Percentiles rank a stretch among this genome's conserved stretches.
These are phyloP conservation scores for Gossypium sturtianum DNA, from an alignment of 345 rosid genomes.

Conservation along the genomic window DNA sequence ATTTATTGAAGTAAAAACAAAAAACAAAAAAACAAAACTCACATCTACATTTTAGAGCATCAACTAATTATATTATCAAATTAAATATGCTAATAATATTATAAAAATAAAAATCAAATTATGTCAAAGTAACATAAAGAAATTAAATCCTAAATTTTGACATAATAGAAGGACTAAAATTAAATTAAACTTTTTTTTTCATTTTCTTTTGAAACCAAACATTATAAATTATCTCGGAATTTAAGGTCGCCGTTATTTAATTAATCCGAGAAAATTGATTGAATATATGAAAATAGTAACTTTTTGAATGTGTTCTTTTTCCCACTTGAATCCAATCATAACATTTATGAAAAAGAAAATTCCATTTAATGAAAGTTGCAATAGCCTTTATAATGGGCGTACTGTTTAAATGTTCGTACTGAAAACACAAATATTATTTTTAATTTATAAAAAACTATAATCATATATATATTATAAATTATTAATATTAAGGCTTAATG, in stretches of 20 bases:
- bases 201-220: neutral
- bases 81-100: too few relatives aligned
- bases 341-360: slow-evolving; percentile 3
- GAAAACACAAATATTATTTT: neutral
- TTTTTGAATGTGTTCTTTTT: neutral
- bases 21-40: too few relatives aligned
- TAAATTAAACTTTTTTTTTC: neutral
- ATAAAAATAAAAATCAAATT: too few relatives aligned
- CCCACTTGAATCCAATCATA: neutral
- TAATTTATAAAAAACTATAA: too few relatives aligned
- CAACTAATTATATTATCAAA: too few relatives aligned
- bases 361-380: neutral
- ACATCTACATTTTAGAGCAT: too few relatives aligned
- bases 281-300: neutral
- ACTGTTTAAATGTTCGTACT: neutral
- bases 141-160: too few relatives aligned
- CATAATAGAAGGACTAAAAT: too few relatives aligned
- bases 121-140: too few relatives aligned
- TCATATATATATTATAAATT: too few relatives aligned
- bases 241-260: neutral
- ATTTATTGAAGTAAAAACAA: too few relatives aligned
- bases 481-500: too few relatives aligned
- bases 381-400: neutral
- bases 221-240: neutral
- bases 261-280: neutral